Base-by-base conservation (phyloP, 768 basidiomycete genomes). In the Mycena kentingensis region DNA sequence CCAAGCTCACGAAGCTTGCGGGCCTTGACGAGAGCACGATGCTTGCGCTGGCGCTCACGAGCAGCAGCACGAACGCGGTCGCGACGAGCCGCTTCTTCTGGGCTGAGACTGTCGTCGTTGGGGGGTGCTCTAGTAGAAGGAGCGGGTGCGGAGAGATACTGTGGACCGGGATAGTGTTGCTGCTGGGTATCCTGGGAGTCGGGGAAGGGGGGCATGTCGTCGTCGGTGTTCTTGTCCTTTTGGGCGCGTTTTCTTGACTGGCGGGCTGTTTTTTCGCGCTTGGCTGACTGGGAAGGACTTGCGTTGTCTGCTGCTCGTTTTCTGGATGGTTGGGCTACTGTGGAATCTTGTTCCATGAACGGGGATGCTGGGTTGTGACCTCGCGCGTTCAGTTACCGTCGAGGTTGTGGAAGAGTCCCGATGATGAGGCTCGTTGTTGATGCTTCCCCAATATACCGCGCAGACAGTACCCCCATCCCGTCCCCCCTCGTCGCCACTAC, bases 241-340 rank as follows among this genome's bases (percentile, higher is more conserved):
- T 90, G n/a, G n/a, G n/a, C 90, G 44, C 90, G 84, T 67, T 93
- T 93, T 56, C 88, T 69, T 41, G 90, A 81, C 67, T 93, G 90
- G 54, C 90, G 77, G 67, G 91, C 88, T 1, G 90, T 90, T 68
- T 92, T 91, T 77, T 90, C 88, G 60, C 90, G 81, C 67, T 92
- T 92, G 61, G 81, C 75, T 60, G 82, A 76, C 70, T 89, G 87
- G 51, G 78, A 79, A 25, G 82, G 80, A 11, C 87, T 85, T 73
- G 90, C 88, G 75, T 86, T 82, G 66, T 89, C 81, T 60, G 87
- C 77, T 35, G 81, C 72, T 22, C 85, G 78, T 68, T 85, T 87
- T 44, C 77, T 70, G 27, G 72, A 70, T 10, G 66, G 61, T 48
- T 60, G 64, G 47, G 65, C 43, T 5, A 66, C 22, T 18, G 61